Conservation (phyloP, 148 eudicot species). For the Cornus controversa region DNA sequence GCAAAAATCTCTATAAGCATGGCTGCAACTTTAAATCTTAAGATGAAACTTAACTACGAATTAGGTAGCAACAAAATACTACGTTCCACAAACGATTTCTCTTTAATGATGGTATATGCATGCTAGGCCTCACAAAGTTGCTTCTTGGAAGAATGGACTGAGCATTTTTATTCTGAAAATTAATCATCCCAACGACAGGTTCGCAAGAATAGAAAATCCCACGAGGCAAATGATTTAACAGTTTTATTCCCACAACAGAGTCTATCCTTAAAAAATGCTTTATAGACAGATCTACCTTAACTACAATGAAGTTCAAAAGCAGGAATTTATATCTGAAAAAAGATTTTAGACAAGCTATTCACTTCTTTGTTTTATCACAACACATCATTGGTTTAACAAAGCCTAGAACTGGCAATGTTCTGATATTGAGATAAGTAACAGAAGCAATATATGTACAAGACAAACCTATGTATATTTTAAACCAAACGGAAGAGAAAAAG, state of each 20-base stretch:
- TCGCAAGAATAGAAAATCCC: not conserved
- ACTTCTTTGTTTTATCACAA: slow-evolving; percentile 26
- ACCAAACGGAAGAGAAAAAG: slow-evolving; percentile 43
- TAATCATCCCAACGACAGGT: too few species aligned
- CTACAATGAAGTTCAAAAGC: too few species aligned
- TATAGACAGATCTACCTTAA: too few species aligned
- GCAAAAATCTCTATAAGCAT: not conserved
- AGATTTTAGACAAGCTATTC: not conserved
- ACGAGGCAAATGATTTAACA: not conserved
- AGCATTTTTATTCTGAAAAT: not conserved
- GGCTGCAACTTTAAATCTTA: not conserved
- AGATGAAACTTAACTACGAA: not conserved
- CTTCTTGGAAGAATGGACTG: not conserved
- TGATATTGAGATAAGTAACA: slow-evolving; percentile 50
- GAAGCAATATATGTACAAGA: slow-evolving; percentile 57
- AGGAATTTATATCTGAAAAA: too few species aligned
- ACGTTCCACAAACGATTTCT: too few species aligned
- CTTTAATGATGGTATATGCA: not conserved
- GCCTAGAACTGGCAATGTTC: slow-evolving; percentile 44
- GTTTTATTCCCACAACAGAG: not conserved
- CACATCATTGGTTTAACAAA: slow-evolving; percentile 29
- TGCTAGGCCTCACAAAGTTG: not conserved
- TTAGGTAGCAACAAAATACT: not conserved
- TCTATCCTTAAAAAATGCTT: not conserved
- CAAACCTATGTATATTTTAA: slow-evolving; percentile 47